Base-by-base conservation (phyloP, 2,329 filamentous ascomycete species). In the Stagonosporopsis cucurbitacearum region DNA sequence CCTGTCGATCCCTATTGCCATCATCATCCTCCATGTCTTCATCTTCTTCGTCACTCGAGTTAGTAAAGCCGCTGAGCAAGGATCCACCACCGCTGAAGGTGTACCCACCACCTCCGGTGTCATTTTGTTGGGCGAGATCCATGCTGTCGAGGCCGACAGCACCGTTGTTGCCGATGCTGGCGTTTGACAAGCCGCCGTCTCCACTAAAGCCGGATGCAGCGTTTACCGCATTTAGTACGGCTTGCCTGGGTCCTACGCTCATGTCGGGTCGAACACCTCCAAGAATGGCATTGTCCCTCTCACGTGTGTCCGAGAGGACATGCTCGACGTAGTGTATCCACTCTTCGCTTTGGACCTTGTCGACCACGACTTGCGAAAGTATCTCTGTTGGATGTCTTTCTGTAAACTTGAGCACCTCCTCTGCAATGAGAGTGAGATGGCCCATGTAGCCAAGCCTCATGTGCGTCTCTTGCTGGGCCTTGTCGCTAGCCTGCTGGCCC, bases 361-460 rank as follows among this genome's bases (percentile, higher is more conserved):
- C 91, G 63, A 96, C 82, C 2, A 99, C 92, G 12, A 84, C 83
- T 58, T 91, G 88, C 0, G 92, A 95, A 9, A 98, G 82, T 19
- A 94, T 80, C 77, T 98, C 93, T 0, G 92, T 90, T 3, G 94
- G 90, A 74, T 97, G 91, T 50, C 95, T 87, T 76, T 97, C 95
- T 32, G 92, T 96, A 72, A 99, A 98, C 77, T 98, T 99, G 72
- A 98, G 92, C 17, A 99, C 95, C 76, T 99, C 95, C 76, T 99
- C 95, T 26, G 95, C 94, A 57, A 99, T 97, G 25, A 99, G 84
- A 0, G 95, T 99, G 46, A 99, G 81, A 75, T 99, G 95, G 3
- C 95, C 95, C 93, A 99, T 99, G 78, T 98, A 99, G 36, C 95
- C 95, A 75, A 98, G 88, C 44, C 95, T 89, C 77, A 96, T 97